Evolutionary conservation across 2,329 filamentous ascomycete species (phyloP).

Genomic region (Xylaria sp.): DNA sequence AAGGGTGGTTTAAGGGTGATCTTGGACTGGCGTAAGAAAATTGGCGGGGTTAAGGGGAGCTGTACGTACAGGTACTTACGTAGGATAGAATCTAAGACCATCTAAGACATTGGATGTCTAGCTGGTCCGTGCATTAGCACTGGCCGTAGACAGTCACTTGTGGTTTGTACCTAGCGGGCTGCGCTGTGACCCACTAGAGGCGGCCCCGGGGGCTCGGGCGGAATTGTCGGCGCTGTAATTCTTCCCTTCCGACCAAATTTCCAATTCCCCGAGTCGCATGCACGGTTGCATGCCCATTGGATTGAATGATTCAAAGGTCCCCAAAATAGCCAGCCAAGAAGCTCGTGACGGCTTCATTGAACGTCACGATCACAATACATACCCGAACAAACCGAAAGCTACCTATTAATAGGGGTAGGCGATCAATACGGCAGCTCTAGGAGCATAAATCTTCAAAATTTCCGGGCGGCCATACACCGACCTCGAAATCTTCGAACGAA

Average conservation of each 20-base stretch:
- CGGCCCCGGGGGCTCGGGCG: not conserved
- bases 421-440: no score
- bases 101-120: not conserved
- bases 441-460: not conserved
- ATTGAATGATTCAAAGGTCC: constrained; percentile 7
- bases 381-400: no score
- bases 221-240: constrained; percentile 34
- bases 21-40: no score
- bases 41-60: not conserved
- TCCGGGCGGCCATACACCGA: not conserved
- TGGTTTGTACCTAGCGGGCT: not conserved
- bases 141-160: no score
- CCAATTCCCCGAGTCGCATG: constrained; percentile 24
- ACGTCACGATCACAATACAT: no score
- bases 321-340: constrained; percentile 12
- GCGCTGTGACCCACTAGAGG: not conserved
- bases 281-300: not conserved
- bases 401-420: no score
- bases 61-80: not conserved
- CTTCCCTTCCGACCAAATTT: constrained; percentile 44
- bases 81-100: not conserved
- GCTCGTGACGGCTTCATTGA: constrained; percentile 41
- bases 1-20: constrained; percentile 11
- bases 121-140: constrained; percentile 14
- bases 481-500: not conserved